These are phyloP conservation scores for Talaromyces borbonicus DNA, from an alignment of 495 filamentous ascomycete species.

Conservation along the genomic window DNA sequence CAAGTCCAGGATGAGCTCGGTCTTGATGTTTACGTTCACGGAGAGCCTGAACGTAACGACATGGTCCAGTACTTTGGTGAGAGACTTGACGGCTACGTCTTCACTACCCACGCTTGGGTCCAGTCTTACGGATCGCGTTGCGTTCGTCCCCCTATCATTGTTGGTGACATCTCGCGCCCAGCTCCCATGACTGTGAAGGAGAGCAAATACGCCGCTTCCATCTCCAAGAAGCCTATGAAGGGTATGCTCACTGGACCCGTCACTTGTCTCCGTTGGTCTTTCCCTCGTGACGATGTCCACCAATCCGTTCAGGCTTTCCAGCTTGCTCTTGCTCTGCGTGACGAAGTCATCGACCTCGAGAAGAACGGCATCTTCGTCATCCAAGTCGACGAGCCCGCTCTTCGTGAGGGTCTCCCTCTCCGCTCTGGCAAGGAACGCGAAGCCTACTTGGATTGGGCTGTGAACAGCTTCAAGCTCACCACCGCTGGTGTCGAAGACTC, in stretches of 20 bases:
- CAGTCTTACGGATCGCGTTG: slow-evolving; percentile 97
- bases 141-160: slow-evolving; percentile 94
- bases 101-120: slow-evolving; percentile 98
- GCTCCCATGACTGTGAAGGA: slow-evolving; percentile 99
- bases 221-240: slow-evolving; percentile 99
- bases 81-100: slow-evolving; percentile 87
- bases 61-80: slow-evolving; percentile 99
- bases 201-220: slow-evolving; percentile 92
- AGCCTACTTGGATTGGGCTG: slow-evolving; percentile 92
- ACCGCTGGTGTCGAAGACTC: slow-evolving; percentile 83
- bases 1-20: slow-evolving; percentile 96
- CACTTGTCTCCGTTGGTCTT: slow-evolving; percentile 97
- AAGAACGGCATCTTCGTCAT: slow-evolving; percentile 92
- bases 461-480: slow-evolving; percentile 90
- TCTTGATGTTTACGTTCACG: slow-evolving; percentile 94
- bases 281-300: slow-evolving; percentile 98
- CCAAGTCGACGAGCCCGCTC: slow-evolving; percentile 97
- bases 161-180: slow-evolving; percentile 94
- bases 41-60: slow-evolving; percentile 98
- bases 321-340: slow-evolving; percentile 92
- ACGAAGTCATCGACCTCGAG: slow-evolving; percentile 97
- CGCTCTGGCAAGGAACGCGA: slow-evolving; percentile 84
- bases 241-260: slow-evolving; percentile 99
- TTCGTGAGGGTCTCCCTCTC: slow-evolving; percentile 97
- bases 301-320: slow-evolving; percentile 98